A percentile compares a stretch with the other conserved stretches of the same genome.
Conservation (phyloP, 2,329 filamentous ascomycete species). For the Colletotrichum paranaense region DNA sequence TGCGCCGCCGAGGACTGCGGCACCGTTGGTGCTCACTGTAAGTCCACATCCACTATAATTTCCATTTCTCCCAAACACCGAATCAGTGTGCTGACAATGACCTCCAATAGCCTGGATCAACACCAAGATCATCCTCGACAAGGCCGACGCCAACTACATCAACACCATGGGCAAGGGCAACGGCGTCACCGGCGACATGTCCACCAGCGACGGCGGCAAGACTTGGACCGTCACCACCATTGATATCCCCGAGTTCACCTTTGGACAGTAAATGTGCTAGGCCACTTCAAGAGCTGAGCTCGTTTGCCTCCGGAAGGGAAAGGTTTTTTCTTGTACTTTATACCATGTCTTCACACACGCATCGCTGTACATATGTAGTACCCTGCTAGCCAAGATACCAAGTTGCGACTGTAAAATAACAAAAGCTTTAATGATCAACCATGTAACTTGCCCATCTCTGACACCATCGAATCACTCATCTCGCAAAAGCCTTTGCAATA, state of each 20-base stretch:
- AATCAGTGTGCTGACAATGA: not conserved
- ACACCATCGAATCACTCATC: too few relatives aligned
- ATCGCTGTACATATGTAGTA: not conserved
- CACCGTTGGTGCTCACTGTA: constrained; percentile 36
- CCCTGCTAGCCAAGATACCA: not conserved
- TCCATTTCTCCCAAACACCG: too few relatives aligned
- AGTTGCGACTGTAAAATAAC: not conserved
- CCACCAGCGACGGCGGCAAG: constrained; percentile 28
- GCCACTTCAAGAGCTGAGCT: not conserved
- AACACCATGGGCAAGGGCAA: constrained; percentile 28
- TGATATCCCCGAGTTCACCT: constrained; percentile 28
- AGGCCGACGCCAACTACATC: constrained; percentile 30
- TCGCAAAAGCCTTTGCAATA: too few relatives aligned
- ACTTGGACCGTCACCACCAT: constrained; percentile 29
- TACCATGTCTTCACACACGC: not conserved
- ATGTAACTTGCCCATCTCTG: not conserved
- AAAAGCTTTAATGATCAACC: not conserved
- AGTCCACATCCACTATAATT: not conserved
- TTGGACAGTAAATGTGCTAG: constrained; percentile 10
- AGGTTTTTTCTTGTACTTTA: not conserved
- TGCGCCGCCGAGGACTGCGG: constrained; percentile 84
- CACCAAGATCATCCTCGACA: constrained; percentile 32
- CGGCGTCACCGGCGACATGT: constrained; percentile 30
- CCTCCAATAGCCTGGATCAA: constrained; percentile 22
- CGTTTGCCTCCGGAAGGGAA: too few relatives aligned